Conservation (phyloP, 331 rosid genomes). For the Phaseolus coccineus region DNA sequence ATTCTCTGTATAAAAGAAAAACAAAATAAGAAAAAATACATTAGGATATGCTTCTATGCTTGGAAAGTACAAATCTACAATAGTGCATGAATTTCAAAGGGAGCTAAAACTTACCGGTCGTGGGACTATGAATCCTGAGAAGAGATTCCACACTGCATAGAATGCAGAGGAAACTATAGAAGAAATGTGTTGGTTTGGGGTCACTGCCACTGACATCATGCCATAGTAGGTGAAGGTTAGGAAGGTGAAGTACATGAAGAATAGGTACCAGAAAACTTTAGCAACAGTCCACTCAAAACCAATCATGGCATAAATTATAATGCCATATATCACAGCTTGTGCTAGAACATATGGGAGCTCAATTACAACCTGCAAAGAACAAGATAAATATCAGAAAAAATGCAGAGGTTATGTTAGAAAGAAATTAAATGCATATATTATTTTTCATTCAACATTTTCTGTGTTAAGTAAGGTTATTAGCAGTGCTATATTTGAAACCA, state of each 20-base stretch:
- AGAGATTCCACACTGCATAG: slow-evolving; percentile 62
- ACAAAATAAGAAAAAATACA: too few species aligned
- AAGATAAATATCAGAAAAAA: slow-evolving; percentile 16
- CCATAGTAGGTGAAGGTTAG: slow-evolving; percentile 73
- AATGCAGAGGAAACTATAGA: slow-evolving; percentile 54
- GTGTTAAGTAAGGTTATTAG: not conserved
- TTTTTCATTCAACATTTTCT: not conserved
- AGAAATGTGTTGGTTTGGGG: slow-evolving; percentile 63
- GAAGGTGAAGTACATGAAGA: slow-evolving; percentile 60
- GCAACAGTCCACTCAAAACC: slow-evolving; percentile 65
- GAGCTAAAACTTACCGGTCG: slow-evolving; percentile 53
- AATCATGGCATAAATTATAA: slow-evolving; percentile 66
- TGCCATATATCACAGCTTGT: slow-evolving; percentile 60
- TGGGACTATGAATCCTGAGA: slow-evolving; percentile 67
- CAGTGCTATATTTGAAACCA: not conserved
- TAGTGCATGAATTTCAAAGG: not conserved
- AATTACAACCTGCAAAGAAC: slow-evolving; percentile 55
- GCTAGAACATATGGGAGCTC: slow-evolving; percentile 64
- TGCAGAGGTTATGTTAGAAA: not conserved
- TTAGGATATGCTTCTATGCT: not conserved
- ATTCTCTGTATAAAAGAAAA: slow-evolving; percentile 40
- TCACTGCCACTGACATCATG: slow-evolving; percentile 64
- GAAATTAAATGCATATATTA: not conserved
- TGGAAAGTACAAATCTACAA: not conserved
- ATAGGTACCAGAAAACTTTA: slow-evolving; percentile 66